A percentile compares a stretch with the other conserved stretches of the same genome.
Evolutionary conservation across 805 yeast genomes (phyloP).

Genomic region (Lipomyces kockii): DNA sequence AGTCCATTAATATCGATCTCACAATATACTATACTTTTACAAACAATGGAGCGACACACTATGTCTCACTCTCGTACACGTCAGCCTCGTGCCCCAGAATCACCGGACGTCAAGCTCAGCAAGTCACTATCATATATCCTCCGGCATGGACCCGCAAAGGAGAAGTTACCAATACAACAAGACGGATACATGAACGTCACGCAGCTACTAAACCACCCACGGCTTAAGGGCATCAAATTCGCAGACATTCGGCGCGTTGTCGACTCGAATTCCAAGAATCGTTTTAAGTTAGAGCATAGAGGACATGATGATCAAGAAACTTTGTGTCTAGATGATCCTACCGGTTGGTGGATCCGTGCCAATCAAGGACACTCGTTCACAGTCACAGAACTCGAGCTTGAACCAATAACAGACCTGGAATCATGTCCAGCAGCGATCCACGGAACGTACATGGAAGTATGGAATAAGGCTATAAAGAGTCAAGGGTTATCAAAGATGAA

Average conservation of each 20-base stretch:
- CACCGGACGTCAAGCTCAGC: constrained; percentile 51
- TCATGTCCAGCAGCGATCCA: constrained; percentile 69
- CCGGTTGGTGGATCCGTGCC: constrained; percentile 65
- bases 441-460: constrained; percentile 67
- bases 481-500: constrained; percentile 71
- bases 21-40: not conserved
- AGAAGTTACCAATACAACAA: constrained; percentile 63
- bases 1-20: not conserved
- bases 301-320: constrained; percentile 33
- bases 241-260: constrained; percentile 69
- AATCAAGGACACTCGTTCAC: constrained; percentile 87
- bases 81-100: constrained; percentile 5
- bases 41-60: not conserved
- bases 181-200: constrained; percentile 68
- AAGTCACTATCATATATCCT: constrained; percentile 75
- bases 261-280: constrained; percentile 64
- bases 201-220: constrained; percentile 59
- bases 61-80: not conserved
- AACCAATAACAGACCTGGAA: constrained; percentile 45
- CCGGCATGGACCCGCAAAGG: constrained; percentile 83
- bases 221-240: constrained; percentile 61
- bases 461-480: constrained; percentile 47
- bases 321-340: not conserved
- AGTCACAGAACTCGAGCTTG: constrained; percentile 51
- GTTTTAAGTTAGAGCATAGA: constrained; percentile 60